Conservation (phyloP, 106 monocot species). For the Dendrobium huoshanense region DNA sequence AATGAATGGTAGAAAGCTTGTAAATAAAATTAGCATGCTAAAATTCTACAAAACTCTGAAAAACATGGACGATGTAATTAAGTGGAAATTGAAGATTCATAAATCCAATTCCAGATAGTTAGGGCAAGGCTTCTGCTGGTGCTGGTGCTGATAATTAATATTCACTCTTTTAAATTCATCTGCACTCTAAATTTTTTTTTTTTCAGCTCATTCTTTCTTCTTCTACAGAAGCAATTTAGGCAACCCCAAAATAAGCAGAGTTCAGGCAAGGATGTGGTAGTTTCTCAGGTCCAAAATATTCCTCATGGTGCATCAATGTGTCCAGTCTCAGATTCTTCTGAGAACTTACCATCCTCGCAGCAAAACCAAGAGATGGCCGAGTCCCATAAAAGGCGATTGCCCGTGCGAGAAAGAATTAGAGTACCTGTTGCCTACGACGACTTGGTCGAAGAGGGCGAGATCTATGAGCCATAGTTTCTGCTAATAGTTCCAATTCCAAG, state of each 20-base stretch:
- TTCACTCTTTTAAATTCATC: no score
- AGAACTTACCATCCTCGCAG: neutral
- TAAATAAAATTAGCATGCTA: no score
- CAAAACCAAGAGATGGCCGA: no score
- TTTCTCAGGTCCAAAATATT: no score
- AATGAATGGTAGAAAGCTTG: no score
- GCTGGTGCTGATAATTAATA: no score
- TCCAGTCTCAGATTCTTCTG: slow-evolving; percentile 6
- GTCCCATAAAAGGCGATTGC: neutral
- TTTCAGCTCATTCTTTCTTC: neutral
- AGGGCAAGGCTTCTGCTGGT: no score
- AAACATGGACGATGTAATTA: no score
- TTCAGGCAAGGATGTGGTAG: neutral
- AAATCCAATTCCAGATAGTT: no score
- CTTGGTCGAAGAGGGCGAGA: slow-evolving; percentile 33
- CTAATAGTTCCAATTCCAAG: neutral
- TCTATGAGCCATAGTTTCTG: slow-evolving; percentile 12
- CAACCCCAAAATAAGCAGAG: slow-evolving; percentile 13
- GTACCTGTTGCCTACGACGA: slow-evolving; percentile 26
- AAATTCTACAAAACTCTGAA: no score
- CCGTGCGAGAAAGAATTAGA: slow-evolving; percentile 25
- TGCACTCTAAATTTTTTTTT: no score
- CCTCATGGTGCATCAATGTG: neutral
- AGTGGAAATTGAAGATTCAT: no score
- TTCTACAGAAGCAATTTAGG: slow-evolving; percentile 24